Evolutionary conservation across 257 asterid species (phyloP).

Genomic region (Nicotiana sylvestris): DNA sequence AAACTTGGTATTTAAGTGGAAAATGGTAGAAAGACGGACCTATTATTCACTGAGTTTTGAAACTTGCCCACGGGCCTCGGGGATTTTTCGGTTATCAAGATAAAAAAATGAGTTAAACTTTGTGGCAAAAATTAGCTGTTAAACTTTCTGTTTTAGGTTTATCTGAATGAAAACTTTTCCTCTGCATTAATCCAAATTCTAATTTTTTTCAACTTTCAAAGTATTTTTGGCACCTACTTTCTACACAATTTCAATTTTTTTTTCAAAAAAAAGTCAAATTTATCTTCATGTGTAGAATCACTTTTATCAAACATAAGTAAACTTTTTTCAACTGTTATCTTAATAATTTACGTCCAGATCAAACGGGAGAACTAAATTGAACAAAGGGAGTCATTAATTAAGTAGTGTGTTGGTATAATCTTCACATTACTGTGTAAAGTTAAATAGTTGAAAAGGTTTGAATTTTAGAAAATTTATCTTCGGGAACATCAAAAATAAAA

Average conservation of each 20-base stretch:
- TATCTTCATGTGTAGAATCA: neutral
- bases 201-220: neutral
- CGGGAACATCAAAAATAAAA: neutral
- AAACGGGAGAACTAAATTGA: neutral
- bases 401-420: neutral
- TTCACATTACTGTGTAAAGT: neutral
- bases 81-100: too few species aligned
- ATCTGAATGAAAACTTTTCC: neutral
- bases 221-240: too few species aligned
- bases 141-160: too few species aligned
- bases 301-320: neutral
- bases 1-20: too few species aligned
- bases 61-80: too few species aligned
- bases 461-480: neutral
- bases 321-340: neutral
- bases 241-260: too few species aligned
- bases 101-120: too few species aligned
- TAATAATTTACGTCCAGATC: neutral
- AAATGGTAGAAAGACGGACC: too few species aligned
- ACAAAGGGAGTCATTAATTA: neutral
- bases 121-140: too few species aligned
- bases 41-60: too few species aligned
- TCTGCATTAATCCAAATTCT: neutral
- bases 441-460: neutral
- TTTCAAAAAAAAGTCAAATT: too few species aligned